These are phyloP conservation scores for Psilocybe sp. DNA, from an alignment of 768 basidiomycete genomes.

Conservation along the genomic window DNA sequence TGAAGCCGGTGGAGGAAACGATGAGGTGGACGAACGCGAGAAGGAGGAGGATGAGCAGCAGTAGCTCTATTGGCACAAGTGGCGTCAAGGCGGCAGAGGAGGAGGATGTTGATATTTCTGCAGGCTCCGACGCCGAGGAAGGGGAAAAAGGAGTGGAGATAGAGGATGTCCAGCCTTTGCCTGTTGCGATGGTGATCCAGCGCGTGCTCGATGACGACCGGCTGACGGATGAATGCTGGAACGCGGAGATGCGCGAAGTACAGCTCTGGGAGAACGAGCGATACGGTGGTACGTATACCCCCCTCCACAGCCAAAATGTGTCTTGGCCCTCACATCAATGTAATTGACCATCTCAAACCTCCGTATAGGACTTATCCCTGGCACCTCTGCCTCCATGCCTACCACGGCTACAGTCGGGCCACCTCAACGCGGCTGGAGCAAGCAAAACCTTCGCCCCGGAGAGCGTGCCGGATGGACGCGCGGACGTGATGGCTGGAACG, in stretches of 20 bases:
- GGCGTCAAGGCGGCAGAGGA: neutral
- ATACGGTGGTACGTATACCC: slow-evolving; percentile 29
- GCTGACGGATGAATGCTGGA: slow-evolving; percentile 64
- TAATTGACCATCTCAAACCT: too few relatives aligned
- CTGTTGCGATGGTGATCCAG: slow-evolving; percentile 26
- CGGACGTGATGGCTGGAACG: slow-evolving; percentile 70
- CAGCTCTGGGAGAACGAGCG: slow-evolving; percentile 85
- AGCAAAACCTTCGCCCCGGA: slow-evolving; percentile 34
- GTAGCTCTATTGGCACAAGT: too few relatives aligned
- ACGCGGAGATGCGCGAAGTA: slow-evolving; percentile 60
- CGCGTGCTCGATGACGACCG: slow-evolving; percentile 62
- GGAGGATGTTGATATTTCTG: neutral
- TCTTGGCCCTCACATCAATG: neutral
- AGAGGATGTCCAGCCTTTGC: slow-evolving; percentile 2
- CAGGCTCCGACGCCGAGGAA: too few relatives aligned
- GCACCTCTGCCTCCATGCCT: slow-evolving; percentile 1
- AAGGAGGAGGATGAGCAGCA: too few relatives aligned
- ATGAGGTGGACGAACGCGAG: neutral
- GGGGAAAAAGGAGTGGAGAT: neutral
- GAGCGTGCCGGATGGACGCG: slow-evolving; percentile 72
- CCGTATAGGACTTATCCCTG: slow-evolving; percentile 11
- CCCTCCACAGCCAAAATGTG: neutral
- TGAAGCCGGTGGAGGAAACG: neutral
- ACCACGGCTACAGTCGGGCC: neutral
- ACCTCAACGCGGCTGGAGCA: slow-evolving; percentile 37